Conservation (phyloP, 2,329 filamentous ascomycete genomes). For the Talaromyces sp. region DNA sequence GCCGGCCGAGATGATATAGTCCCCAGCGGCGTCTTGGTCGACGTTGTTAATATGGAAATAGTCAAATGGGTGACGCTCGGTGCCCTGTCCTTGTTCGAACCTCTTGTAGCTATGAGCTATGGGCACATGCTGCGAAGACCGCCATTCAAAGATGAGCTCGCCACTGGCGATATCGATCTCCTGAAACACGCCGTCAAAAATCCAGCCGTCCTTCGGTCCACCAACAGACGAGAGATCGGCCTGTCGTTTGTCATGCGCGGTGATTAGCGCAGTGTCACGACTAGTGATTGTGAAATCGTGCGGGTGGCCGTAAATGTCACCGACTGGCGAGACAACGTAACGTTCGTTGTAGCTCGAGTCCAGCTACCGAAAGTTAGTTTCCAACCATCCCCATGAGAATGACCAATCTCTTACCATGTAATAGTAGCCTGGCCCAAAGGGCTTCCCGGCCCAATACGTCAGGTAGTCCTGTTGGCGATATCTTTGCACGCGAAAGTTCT, state of each 20-base stretch:
- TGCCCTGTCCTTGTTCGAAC: slow-evolving; percentile 15
- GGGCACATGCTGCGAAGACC: slow-evolving; percentile 40
- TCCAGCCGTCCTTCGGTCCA: slow-evolving; percentile 32
- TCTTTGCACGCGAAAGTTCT: slow-evolving; percentile 7
- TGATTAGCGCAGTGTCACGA: slow-evolving; percentile 38
- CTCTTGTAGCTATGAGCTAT: slow-evolving; percentile 18
- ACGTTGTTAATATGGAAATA: slow-evolving; percentile 54
- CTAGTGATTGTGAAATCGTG: slow-evolving; percentile 42
- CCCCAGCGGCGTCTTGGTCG: slow-evolving; percentile 45
- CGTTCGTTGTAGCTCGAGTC: slow-evolving; percentile 6
- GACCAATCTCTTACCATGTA: slow-evolving; percentile 1
- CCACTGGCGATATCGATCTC: slow-evolving; percentile 41
- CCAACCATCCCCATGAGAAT: background rate
- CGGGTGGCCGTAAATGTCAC: slow-evolving; percentile 25
- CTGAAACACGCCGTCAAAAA: slow-evolving; percentile 38
- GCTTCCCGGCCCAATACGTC: slow-evolving; percentile 8
- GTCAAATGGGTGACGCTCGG: slow-evolving; percentile 38
- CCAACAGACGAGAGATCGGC: slow-evolving; percentile 34
- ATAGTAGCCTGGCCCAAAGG: background rate
- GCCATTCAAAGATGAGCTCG: slow-evolving; percentile 42
- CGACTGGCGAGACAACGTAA: slow-evolving; percentile 4
- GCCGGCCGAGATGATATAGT: slow-evolving; percentile 51
- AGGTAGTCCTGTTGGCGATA: slow-evolving; percentile 7
- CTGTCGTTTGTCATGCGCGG: slow-evolving; percentile 33
- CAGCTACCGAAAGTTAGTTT: slow-evolving; percentile 2